Percentiles rank a stretch among this genome's conserved stretches.
phyloP scores from a whole-genome alignment of 805 yeast genomes.

The Cyberlindnera mrakii region DNA sequence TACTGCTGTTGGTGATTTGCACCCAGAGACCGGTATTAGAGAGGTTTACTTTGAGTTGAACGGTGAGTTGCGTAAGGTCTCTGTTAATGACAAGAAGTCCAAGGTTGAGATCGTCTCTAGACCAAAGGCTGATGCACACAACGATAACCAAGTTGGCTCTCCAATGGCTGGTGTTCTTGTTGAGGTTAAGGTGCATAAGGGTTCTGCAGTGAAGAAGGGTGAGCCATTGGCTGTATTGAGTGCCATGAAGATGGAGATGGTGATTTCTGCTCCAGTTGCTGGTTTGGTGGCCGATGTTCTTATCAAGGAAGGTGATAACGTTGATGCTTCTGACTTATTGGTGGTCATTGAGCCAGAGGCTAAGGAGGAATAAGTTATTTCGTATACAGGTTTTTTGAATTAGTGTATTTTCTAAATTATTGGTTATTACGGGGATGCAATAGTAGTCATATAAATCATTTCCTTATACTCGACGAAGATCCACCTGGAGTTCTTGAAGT shows the following conservation, averaged over 20 bases:
- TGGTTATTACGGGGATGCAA: background rate
- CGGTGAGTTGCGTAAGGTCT: conserved; percentile 96
- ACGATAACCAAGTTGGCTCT: conserved; percentile 91
- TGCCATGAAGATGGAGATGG: conserved; percentile 99
- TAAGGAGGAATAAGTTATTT: conserved; percentile 4
- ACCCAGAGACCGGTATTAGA: conserved; percentile 79
- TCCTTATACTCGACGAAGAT: background rate
- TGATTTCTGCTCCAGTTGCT: conserved; percentile 82
- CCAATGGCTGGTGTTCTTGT: conserved; percentile 99
- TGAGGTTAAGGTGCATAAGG: conserved; percentile 87
- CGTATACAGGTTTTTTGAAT: background rate
- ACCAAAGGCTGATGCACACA: conserved; percentile 84
- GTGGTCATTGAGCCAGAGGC: conserved; percentile 41
- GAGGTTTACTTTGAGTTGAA: conserved; percentile 97
- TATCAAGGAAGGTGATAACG: conserved; percentile 89
- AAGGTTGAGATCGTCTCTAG: conserved; percentile 81
- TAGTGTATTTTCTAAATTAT: background rate
- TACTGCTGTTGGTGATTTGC: conserved; percentile 88
- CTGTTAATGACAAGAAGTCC: conserved; percentile 82
- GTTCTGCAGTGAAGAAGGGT: conserved; percentile 90
- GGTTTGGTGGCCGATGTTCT: conserved; percentile 77
- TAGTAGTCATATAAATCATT: background rate
- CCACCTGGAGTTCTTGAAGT: background rate
- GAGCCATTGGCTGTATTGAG: conserved; percentile 89
- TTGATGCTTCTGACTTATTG: conserved; percentile 88